phyloP scores from a whole-genome alignment of 2,329 filamentous ascomycete species.

The Xylariaceae sp. region DNA sequence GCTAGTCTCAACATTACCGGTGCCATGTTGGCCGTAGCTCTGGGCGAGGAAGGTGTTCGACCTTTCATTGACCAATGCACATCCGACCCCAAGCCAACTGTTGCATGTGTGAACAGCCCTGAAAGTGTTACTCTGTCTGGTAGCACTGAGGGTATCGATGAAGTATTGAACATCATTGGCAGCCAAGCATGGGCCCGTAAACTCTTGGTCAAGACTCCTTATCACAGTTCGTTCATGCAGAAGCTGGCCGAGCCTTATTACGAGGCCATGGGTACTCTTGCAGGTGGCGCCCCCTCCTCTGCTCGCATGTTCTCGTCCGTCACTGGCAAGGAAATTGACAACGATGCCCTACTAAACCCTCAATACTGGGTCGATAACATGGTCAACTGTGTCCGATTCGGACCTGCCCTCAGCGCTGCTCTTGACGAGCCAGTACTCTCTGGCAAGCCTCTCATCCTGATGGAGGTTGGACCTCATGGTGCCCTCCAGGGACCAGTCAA shows the following conservation, averaged over 20 bases:
- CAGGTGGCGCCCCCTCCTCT: constrained; percentile 9
- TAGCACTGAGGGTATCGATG: constrained; percentile 25
- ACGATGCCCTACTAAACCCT: constrained; percentile 19
- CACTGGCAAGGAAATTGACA: constrained; percentile 22
- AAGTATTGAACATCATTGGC: constrained; percentile 28
- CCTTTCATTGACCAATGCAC: constrained; percentile 23
- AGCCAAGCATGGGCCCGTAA: constrained; percentile 31
- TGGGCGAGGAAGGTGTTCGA: constrained; percentile 21
- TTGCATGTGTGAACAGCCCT: constrained; percentile 30
- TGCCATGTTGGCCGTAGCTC: constrained; percentile 28
- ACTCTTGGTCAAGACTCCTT: constrained; percentile 39
- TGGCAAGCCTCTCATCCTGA: constrained; percentile 20
- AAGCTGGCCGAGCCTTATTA: constrained; percentile 32
- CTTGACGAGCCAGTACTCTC: constrained; percentile 12
- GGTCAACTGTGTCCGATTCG: constrained; percentile 35
- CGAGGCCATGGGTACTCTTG: constrained; percentile 23
- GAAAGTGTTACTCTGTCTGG: constrained; percentile 29
- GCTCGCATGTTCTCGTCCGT: constrained; percentile 28
- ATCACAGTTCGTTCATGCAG: constrained; percentile 41
- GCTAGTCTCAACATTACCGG: constrained; percentile 23
- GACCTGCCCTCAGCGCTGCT: constrained; percentile 26
- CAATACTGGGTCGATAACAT: constrained; percentile 32
- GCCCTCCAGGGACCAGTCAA: constrained; percentile 34
- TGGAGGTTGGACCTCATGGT: constrained; percentile 35
- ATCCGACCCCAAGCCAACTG: constrained; percentile 22